Conservation (phyloP, 805 yeast genomes). For the Torulaspora gathmanii region DNA sequence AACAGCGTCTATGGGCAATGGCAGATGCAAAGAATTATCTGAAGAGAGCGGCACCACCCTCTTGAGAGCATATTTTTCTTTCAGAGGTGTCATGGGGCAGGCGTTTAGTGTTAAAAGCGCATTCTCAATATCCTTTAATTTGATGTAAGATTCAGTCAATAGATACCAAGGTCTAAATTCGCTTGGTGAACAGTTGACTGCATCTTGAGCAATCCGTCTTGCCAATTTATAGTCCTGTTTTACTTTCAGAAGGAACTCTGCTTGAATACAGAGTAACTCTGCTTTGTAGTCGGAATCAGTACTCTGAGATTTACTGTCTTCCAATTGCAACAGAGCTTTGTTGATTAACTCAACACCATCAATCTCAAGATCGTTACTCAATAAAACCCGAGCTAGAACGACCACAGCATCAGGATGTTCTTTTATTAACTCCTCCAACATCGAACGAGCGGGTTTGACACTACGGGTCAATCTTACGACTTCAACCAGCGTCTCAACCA, state of each 20-base stretch:
- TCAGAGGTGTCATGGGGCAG: conserved; percentile 70
- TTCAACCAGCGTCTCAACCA: conserved; percentile 33
- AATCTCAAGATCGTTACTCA: conserved; percentile 35
- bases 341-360: conserved; percentile 35
- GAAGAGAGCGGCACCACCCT: conserved; percentile 48
- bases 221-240: conserved; percentile 30
- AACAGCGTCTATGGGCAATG: conserved; percentile 70
- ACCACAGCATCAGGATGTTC: conserved; percentile 29
- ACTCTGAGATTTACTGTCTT: conserved; percentile 8
- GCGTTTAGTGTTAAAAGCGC: conserved; percentile 70
- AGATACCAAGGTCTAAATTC: conserved; percentile 71
- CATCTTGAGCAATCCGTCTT: conserved; percentile 26
- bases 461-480: conserved; percentile 30
- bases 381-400: conserved; percentile 31
- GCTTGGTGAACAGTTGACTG: conserved; percentile 66
- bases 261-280: conserved; percentile 32
- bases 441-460: conserved; percentile 24
- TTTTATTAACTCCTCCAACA: conserved; percentile 25
- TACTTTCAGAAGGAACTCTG: conserved; percentile 25
- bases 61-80: conserved; percentile 58
- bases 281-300: conserved; percentile 28
- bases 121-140: conserved; percentile 60
- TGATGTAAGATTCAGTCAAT: conserved; percentile 59
- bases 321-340: conserved; percentile 26
- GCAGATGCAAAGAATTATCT: conserved; percentile 51